Evolutionary conservation across 2,329 filamentous ascomycete species (phyloP).

Genomic region (Monosporascus cannonballus): DNA sequence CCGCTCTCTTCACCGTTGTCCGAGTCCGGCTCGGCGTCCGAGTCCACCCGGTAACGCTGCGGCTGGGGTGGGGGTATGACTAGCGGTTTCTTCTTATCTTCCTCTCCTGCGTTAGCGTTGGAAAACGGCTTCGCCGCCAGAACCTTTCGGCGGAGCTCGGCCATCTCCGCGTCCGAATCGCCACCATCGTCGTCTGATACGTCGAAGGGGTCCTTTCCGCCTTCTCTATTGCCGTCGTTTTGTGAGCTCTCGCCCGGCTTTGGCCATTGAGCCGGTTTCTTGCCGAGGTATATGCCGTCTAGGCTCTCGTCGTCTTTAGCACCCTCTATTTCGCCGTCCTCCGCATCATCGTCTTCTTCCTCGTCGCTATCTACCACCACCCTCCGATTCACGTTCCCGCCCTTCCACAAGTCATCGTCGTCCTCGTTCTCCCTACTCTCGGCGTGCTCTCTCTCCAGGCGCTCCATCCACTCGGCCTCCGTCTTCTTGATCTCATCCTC

Average conservation of each 20-base stretch:
- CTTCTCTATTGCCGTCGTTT: slow-evolving; percentile 37
- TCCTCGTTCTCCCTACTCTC: slow-evolving; percentile 66
- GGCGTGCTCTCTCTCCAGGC: slow-evolving; percentile 83
- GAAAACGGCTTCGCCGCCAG: slow-evolving; percentile 85
- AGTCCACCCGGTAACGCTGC: slow-evolving; percentile 47
- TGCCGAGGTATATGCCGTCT: slow-evolving; percentile 57
- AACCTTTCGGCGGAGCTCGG: slow-evolving; percentile 83
- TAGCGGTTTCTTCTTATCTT: slow-evolving; percentile 51
- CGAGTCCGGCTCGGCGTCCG: slow-evolving; percentile 65
- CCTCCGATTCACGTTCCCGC: slow-evolving; percentile 77
- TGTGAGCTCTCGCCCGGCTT: slow-evolving; percentile 21
- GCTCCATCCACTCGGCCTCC: slow-evolving; percentile 81
- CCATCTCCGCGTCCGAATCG: slow-evolving; percentile 75
- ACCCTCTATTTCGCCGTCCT: slow-evolving; percentile 39
- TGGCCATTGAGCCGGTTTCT: slow-evolving; percentile 36
- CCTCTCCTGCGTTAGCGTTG: slow-evolving; percentile 41
- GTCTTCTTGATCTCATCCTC: slow-evolving; percentile 78
- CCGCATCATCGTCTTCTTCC: slow-evolving; percentile 41
- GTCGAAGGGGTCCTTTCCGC: slow-evolving; percentile 61
- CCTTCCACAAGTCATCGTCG: slow-evolving; percentile 78
- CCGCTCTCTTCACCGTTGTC: slow-evolving; percentile 50
- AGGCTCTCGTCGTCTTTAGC: slow-evolving; percentile 38
- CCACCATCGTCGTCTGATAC: slow-evolving; percentile 77
- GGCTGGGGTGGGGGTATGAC: slow-evolving; percentile 55
- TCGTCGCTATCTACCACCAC: slow-evolving; percentile 44